Evolutionary conservation across 2,329 filamentous ascomycete genomes (phyloP).

Genomic region (Xylariaceae sp.): DNA sequence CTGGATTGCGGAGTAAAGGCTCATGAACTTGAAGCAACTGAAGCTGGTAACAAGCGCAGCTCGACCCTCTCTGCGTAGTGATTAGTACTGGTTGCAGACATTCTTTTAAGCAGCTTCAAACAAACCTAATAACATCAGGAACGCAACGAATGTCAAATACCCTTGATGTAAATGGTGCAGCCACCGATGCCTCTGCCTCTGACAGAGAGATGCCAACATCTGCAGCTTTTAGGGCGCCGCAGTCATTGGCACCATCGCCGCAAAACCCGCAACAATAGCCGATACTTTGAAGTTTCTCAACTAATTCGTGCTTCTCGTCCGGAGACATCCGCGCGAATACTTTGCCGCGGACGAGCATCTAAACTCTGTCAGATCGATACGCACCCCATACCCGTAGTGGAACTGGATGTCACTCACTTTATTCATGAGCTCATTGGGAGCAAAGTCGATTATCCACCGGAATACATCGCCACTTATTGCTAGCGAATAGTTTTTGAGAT

Average conservation of each 20-base stretch:
- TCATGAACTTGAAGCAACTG: conserved; percentile 99
- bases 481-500: conserved; percentile 83
- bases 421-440: conserved; percentile 77
- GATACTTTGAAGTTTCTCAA: conserved; percentile 95
- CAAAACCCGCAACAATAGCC: conserved; percentile 97
- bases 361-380: conserved; percentile 28
- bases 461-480: conserved; percentile 94
- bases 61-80: conserved; percentile 74
- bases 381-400: too few relatives aligned
- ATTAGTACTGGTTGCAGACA: conserved; percentile 16
- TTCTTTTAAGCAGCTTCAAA: conserved; percentile 8
- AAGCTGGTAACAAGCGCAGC: conserved; percentile 98
- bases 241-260: conserved; percentile 97
- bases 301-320: conserved; percentile 96
- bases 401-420: conserved; percentile 54
- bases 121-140: conserved; percentile 82
- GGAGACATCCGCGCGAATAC: conserved; percentile 99
- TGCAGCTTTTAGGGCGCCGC: conserved; percentile 93
- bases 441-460: conserved; percentile 94
- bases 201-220: conserved; percentile 97
- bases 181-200: conserved; percentile 95
- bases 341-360: conserved; percentile 90
- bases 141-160: conserved; percentile 98
- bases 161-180: conserved; percentile 95
- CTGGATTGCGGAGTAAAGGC: conserved; percentile 97